phyloP scores from a whole-genome alignment of 371 early-diverging fungal species.

The Lichtheimia hyalospora region DNA sequence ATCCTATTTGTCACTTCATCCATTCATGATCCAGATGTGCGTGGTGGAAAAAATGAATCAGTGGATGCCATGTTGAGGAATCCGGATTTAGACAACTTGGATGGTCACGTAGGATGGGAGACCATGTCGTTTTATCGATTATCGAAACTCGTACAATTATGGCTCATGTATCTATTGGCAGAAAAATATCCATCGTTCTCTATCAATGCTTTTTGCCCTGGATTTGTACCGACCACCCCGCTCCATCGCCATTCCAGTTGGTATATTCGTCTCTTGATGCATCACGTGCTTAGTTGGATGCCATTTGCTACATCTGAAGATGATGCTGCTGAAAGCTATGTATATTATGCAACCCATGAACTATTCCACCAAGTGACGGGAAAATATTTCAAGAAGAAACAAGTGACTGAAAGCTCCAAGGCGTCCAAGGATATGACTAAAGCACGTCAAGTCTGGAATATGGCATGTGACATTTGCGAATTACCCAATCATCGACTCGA shows the following conservation, averaged over 20 bases:
- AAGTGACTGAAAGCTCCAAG: constrained; percentile 19
- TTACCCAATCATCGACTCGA: background rate
- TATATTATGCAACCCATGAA: constrained; percentile 26
- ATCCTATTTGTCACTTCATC: constrained; percentile 37
- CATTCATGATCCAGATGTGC: constrained; percentile 29
- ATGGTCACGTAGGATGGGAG: constrained; percentile 26
- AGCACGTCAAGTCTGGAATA: constrained; percentile 26
- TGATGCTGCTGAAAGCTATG: constrained; percentile 27
- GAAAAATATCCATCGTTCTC: constrained; percentile 11
- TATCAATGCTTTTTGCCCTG: constrained; percentile 34
- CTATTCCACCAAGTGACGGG: constrained; percentile 14
- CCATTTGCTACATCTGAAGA: constrained; percentile 31
- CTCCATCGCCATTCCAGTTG: constrained; percentile 28
- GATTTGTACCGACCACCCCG: constrained; percentile 43
- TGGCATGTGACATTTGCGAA: constrained; percentile 24
- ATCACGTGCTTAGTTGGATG: constrained; percentile 12
- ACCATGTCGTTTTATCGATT: constrained; percentile 36
- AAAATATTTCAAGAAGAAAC: constrained; percentile 19
- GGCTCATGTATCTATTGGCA: constrained; percentile 17
- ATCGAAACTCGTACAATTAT: constrained; percentile 34
- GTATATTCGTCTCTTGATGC: constrained; percentile 19
- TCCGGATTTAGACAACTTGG: constrained; percentile 24
- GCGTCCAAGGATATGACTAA: constrained; percentile 28
- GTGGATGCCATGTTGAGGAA: constrained; percentile 11
- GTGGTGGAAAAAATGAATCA: constrained; percentile 14